Evolutionary conservation across 2,329 filamentous ascomycete genomes (phyloP), one percentile per base, ranked within the genome.

Genomic region (Aspergillus transmontanensis): DNA sequence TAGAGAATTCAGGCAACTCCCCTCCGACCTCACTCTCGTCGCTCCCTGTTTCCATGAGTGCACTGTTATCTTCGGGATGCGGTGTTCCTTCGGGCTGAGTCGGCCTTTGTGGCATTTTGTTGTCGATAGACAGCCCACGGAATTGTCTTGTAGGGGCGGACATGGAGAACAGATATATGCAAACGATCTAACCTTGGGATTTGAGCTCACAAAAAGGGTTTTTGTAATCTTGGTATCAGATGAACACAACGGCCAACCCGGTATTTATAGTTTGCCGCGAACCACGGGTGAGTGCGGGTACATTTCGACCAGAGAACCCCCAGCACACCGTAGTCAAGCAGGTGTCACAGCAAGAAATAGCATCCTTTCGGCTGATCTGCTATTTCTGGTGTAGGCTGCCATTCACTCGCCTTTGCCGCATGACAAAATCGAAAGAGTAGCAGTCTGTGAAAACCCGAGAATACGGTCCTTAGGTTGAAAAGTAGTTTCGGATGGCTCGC

Each of bases 81-180:
- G 65, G 60, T 62, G 62, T 54, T 50, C 68, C 69, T 39, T 71
- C 71, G 26, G 69, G 66, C 55, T 75, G 69, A 61, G 69, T 67
- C 48, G 70, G 74, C 59, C 69, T 68, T 55, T 65, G 69, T 59
- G 75, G 66, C 73, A 80, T 76, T 53, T 71, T 70, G 59, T 68
- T 72, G 64, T 71, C 73, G 63, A 81, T 76, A 58, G 77, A 79
- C 61, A 80, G 74, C 66, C 71, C 73, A 63, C 71, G 72, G 48
- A 81, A 73, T 67, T 79, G 72, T 62, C 71, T 75, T 43, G 76
- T 78, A 62, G 79, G 78, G 59, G 77, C 69, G 67, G 78, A 77
- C 78, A 80, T 80, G 53, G n/a, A 58, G 54, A 59, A 64, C 61
- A 57, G 64, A 69, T 64, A 53, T 28, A 32, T 56, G 58, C n/a